Percentiles rank a stretch among this genome's conserved stretches.
phyloP scores from a whole-genome alignment of 805 yeast genomes.

The Kluyveromyces aestuarii region DNA sequence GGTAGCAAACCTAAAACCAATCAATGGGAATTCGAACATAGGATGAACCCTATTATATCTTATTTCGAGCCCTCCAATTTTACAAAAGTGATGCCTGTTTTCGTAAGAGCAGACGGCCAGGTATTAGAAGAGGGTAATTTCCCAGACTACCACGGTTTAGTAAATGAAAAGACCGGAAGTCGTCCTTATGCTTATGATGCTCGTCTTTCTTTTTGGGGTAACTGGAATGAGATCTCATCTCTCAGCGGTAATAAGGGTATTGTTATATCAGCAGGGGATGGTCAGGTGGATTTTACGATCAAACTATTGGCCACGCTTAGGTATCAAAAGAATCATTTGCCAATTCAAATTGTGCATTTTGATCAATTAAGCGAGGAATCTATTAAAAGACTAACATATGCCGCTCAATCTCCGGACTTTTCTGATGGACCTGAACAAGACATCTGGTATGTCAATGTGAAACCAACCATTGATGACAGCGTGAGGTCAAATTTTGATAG shows the following conservation, averaged over 20 bases:
- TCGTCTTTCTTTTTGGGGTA: conserved; percentile 9
- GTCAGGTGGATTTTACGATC: conserved; percentile 21
- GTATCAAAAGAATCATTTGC: conserved; percentile 28
- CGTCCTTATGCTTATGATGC: conserved; percentile 6
- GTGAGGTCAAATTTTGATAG: conserved; percentile 24
- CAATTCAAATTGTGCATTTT: conserved; percentile 34
- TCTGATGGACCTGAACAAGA: conserved; percentile 21
- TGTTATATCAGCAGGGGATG: conserved; percentile 15
- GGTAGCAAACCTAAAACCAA: neutral
- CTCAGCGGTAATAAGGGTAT: conserved; percentile 13
- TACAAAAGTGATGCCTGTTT: conserved; percentile 9
- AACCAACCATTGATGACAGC: conserved; percentile 12
- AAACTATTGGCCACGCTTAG: conserved; percentile 35
- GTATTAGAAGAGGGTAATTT: conserved; percentile 7
- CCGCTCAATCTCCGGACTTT: conserved; percentile 19
- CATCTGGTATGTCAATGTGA: conserved; percentile 33
- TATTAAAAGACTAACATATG: conserved; percentile 26
- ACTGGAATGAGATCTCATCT: conserved; percentile 14
- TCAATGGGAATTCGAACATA: conserved; percentile 17
- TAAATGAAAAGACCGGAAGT: neutral
- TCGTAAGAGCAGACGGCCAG: conserved; percentile 7
- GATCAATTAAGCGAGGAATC: conserved; percentile 27
- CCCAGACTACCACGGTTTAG: conserved; percentile 1
- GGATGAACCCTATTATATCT: conserved; percentile 17
- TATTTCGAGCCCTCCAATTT: conserved; percentile 7